phyloP scores from a whole-genome alignment of 768 basidiomycete species.

The Agrocybe chaxingu region DNA sequence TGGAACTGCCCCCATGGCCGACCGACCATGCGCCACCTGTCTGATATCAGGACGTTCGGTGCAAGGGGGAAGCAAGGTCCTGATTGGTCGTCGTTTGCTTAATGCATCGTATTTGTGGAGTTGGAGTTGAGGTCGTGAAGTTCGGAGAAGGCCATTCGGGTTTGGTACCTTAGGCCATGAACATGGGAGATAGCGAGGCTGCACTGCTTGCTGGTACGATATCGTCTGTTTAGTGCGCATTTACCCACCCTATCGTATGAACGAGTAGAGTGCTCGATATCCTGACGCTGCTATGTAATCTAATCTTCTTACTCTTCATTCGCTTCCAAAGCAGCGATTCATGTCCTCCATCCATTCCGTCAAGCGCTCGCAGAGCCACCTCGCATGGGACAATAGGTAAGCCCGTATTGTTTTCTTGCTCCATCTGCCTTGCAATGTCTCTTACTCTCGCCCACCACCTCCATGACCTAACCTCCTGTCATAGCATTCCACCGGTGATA shows the following conservation, averaged over 20 bases:
- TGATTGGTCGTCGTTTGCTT: constrained; percentile 33
- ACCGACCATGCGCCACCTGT: constrained; percentile 78
- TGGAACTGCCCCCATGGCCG: constrained; percentile 90
- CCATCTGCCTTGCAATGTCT: neutral
- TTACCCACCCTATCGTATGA: too few species aligned
- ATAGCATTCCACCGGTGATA: constrained; percentile 50
- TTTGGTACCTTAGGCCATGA: too few species aligned
- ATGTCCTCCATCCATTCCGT: constrained; percentile 48
- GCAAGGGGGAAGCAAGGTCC: constrained; percentile 16
- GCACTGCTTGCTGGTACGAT: too few species aligned
- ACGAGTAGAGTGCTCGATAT: neutral
- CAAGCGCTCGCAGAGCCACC: constrained; percentile 48
- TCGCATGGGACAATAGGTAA: constrained; percentile 62
- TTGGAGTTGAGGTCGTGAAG: too few species aligned
- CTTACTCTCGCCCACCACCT: neutral
- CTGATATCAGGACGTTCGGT: constrained; percentile 39
- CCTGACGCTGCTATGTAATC: constrained; percentile 1
- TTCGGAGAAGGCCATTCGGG: neutral
- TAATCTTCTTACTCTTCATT: neutral
- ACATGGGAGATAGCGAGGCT: too few species aligned
- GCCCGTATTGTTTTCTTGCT: neutral
- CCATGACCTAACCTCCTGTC: too few species aligned
- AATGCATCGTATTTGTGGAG: neutral
- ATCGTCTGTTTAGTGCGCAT: too few species aligned
- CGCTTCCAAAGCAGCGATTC: neutral